phyloP scores from a whole-genome alignment of 257 asterid species.

The Pogostemon cablin region DNA sequence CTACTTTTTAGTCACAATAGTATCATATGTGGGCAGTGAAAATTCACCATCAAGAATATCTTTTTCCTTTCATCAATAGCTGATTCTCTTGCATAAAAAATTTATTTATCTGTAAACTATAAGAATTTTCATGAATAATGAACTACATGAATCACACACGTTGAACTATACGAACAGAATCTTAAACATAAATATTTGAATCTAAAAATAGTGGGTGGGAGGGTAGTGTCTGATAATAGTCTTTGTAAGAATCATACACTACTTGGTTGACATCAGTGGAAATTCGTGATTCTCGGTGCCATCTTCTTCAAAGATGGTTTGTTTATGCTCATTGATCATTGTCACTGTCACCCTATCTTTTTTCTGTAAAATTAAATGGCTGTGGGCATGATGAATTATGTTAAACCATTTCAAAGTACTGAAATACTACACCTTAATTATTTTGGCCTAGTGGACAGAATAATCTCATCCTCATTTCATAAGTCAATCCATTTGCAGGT shows the following conservation, averaged over 20 bases:
- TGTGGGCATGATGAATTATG: too few species aligned
- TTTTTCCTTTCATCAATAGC: neutral
- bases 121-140: neutral
- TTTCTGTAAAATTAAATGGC: too few species aligned
- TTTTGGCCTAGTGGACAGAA: neutral
- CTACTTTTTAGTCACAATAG: neutral
- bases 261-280: neutral
- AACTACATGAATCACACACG: neutral
- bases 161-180: neutral
- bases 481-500: constrained; percentile 51
- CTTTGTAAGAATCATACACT: neutral
- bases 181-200: neutral
- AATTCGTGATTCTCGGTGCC: too few species aligned
- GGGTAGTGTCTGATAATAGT: too few species aligned
- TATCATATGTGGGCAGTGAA: neutral
- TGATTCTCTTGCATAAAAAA: neutral
- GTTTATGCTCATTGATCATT: too few species aligned
- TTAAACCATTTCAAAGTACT: too few species aligned
- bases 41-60: neutral
- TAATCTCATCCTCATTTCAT: neutral
- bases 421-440: neutral
- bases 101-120: neutral
- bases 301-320: too few species aligned
- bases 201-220: too few species aligned
- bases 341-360: too few species aligned